phyloP scores from a whole-genome alignment of 768 basidiomycete genomes.

The Cubamyces sp. region DNA sequence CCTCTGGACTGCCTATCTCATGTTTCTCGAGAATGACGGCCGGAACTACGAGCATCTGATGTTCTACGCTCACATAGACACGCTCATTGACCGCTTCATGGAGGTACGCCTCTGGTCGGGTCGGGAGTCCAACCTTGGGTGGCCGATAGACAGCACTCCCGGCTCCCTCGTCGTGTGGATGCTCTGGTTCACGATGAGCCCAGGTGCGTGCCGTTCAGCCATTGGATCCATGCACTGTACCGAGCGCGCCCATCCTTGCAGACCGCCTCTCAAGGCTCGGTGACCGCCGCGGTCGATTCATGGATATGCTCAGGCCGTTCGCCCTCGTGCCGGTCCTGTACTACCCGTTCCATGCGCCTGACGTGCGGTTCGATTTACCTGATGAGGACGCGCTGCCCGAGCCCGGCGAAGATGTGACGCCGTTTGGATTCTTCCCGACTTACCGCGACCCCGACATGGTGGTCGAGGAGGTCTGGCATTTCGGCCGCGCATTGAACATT shows the following conservation, averaged over 20 bases:
- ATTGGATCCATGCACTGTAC: neutral
- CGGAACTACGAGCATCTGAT: conserved; percentile 60
- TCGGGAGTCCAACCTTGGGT: conserved; percentile 44
- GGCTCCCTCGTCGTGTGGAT: conserved; percentile 65
- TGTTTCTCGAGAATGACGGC: conserved; percentile 72
- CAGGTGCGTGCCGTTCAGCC: conserved; percentile 41
- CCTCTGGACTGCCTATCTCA: conserved; percentile 54
- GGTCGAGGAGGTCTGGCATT: conserved; percentile 28
- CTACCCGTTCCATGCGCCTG: conserved; percentile 49
- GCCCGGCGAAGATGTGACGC: conserved; percentile 32
- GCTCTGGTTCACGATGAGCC: conserved; percentile 61
- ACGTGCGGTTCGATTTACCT: conserved; percentile 18
- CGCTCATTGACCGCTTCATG: conserved; percentile 50
- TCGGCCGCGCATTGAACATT: conserved; percentile 28
- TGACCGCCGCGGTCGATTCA: conserved; percentile 35
- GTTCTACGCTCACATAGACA: conserved; percentile 51
- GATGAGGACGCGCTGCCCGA: conserved; percentile 27
- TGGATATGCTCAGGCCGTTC: conserved; percentile 45
- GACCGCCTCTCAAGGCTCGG: conserved; percentile 22
- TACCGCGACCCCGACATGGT: conserved; percentile 39
- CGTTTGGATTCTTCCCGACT: conserved; percentile 52
- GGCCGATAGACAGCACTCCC: conserved; percentile 56
- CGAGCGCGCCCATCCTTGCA: conserved; percentile 21
- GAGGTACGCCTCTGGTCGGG: conserved; percentile 50
- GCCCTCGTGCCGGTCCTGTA: conserved; percentile 53